Base-by-base conservation (phyloP, 2,329 filamentous ascomycete genomes). In the Coccinonectria pachysandricola region DNA sequence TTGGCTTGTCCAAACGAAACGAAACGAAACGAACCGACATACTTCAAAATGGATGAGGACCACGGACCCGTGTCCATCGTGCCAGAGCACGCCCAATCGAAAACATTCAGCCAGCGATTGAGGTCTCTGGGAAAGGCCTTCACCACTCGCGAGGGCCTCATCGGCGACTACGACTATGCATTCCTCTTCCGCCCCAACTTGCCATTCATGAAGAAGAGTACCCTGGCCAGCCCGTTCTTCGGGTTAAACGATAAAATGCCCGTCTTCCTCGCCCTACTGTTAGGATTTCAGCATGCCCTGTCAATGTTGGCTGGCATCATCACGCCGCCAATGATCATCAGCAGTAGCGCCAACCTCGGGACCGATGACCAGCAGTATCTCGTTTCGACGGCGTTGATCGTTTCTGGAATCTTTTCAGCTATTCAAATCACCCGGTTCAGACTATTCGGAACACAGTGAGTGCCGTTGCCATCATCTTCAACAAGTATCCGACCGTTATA, bases 111-210 rank as follows among this genome's bases (percentile, higher is more conserved):
- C 17, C 33, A 48, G 26, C 48, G 48, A 14, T 35, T 47, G 22
- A 37, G 40, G 23, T 42, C 42, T 12, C 19, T 53, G 12, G 35
- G 32, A 16, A 57, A 55, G 32, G 56, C 59, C 5, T 64, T 73
- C 37, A 54, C 65, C 28, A 74, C 69, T 23, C 75, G 63, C 35
- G 68, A 86, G 2, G 87, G 87, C 8, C 66, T 94, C 14, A 55
- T 95, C 30, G 87, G 87, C 36, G 67, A 75, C 43, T 95, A 95
- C 55, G 81, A 95, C 65, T 95, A 95, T 67, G 81, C 54, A 18
- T 91, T 86, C 47, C 75, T 95, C 20, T 93, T 95, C 64, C 74
- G 62, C 12, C 82, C 74, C 2, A 86, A 82, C 40, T 56, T 94
- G 12, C 87, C 87, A 0, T 94, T 94, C 54, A 75, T 91, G 65